A percentile compares a stretch with the other conserved stretches of the same genome.
These are phyloP conservation scores for Ophiostoma ips DNA, from an alignment of 2,329 filamentous ascomycete species.

Conservation along the genomic window DNA sequence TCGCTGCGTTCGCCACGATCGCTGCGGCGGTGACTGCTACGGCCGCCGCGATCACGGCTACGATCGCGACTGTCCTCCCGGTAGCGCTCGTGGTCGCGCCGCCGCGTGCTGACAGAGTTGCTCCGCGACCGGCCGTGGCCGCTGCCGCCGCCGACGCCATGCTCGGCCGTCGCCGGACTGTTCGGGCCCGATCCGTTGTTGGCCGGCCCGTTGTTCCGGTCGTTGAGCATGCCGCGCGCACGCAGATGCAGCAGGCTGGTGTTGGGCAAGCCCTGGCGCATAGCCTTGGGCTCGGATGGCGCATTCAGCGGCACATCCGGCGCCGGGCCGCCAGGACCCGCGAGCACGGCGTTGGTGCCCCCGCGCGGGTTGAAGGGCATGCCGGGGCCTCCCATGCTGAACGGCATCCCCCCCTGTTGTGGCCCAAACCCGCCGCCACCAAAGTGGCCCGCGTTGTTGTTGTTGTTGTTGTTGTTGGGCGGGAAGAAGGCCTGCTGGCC, in stretches of 20 bases:
- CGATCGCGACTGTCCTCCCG: slow-evolving; percentile 19
- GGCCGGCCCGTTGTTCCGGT: slow-evolving; percentile 14
- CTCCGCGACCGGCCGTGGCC: slow-evolving; percentile 30
- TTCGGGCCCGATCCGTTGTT: slow-evolving; percentile 6
- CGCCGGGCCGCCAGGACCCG: background rate
- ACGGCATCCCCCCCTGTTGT: too few species aligned
- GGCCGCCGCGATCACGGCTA: slow-evolving; percentile 20
- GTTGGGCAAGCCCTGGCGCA: slow-evolving; percentile 79
- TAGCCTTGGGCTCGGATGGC: slow-evolving; percentile 85
- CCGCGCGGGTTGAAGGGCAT: background rate
- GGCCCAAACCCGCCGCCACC: background rate
- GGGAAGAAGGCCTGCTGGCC: background rate
- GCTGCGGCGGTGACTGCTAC: slow-evolving; percentile 17
- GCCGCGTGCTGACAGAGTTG: slow-evolving; percentile 27
- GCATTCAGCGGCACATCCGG: slow-evolving; percentile 49
- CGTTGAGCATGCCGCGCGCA: slow-evolving; percentile 26
- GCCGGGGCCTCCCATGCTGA: background rate
- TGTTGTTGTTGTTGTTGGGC: too few species aligned
- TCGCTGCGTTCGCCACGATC: slow-evolving; percentile 15
- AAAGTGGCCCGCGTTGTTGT: background rate
- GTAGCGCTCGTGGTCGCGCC: slow-evolving; percentile 23
- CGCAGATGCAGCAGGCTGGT: slow-evolving; percentile 57
- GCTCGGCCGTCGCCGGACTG: slow-evolving; percentile 11
- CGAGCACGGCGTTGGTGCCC: background rate
- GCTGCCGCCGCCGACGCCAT: slow-evolving; percentile 17